phyloP scores from a whole-genome alignment of 78 protist genomes.

The Diacronema lutheri region DNA sequence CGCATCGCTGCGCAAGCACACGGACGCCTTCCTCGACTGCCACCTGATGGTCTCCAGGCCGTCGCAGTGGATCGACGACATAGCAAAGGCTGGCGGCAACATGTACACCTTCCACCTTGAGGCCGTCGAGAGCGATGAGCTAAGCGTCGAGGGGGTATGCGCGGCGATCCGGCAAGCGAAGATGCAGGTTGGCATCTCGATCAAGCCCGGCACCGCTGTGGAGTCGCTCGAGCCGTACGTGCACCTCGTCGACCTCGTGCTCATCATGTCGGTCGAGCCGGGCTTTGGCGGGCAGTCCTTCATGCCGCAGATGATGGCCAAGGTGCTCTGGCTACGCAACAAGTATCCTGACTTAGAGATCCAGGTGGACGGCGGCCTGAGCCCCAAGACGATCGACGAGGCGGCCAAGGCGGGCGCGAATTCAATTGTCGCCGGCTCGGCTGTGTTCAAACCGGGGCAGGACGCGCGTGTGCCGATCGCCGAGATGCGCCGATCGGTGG shows the following conservation, averaged over 20 bases:
- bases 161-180: constrained; percentile 56
- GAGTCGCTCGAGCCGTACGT: constrained; percentile 13
- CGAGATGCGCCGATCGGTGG: constrained; percentile 32
- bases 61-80: constrained; percentile 77
- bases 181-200: constrained; percentile 80
- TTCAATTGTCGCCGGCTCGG: constrained; percentile 93
- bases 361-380: constrained; percentile 98
- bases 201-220: constrained; percentile 93
- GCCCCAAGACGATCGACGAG: constrained; percentile 71
- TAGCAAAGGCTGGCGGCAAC: constrained; percentile 81
- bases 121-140: constrained; percentile 23
- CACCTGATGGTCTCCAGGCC: constrained; percentile 97
- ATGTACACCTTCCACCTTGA: constrained; percentile 94
- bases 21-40: constrained; percentile 87
- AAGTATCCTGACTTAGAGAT: constrained; percentile 79
- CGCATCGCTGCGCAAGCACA: constrained; percentile 78
- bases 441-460: constrained; percentile 68
- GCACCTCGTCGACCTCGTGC: constrained; percentile 75
- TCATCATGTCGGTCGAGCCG: constrained; percentile 98
- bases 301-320: constrained; percentile 91
- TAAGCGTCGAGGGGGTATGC: constrained; percentile 27
- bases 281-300: constrained; percentile 99
- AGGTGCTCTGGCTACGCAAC: constrained; percentile 68
- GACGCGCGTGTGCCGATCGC: constrained; percentile 44
- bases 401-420: constrained; percentile 95